These are phyloP conservation scores for Porodaedalea pini DNA, from an alignment of 1,284 basidiomycete species.

Conservation along the genomic window DNA sequence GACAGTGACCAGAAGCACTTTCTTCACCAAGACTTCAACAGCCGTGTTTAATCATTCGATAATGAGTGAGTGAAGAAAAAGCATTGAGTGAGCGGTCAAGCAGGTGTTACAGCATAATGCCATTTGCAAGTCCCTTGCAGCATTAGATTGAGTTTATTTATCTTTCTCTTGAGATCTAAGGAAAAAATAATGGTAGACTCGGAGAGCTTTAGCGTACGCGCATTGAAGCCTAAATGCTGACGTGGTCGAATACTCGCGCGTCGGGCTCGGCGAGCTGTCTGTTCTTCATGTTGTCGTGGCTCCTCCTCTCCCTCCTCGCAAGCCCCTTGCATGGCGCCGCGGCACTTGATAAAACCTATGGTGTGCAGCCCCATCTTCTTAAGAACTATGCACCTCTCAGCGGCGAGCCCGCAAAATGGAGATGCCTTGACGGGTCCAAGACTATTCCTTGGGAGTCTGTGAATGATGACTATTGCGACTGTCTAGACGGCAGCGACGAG, in stretches of 20 bases:
- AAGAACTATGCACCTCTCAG: conserved; percentile 45
- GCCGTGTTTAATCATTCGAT: too few relatives aligned
- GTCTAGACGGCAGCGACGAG: conserved; percentile 89
- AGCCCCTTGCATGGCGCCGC: not conserved
- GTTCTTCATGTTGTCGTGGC: conserved; percentile 17
- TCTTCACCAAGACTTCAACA: too few relatives aligned
- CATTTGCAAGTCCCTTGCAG: too few relatives aligned
- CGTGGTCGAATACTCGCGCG: not conserved
- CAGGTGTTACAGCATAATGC: too few relatives aligned
- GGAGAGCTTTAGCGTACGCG: too few relatives aligned
- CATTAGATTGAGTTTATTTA: too few relatives aligned
- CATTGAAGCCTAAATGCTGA: too few relatives aligned
- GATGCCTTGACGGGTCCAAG: conserved; percentile 69
- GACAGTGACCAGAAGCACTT: too few relatives aligned
- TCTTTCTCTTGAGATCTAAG: too few relatives aligned
- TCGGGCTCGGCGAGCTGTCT: not conserved
- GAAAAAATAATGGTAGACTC: too few relatives aligned
- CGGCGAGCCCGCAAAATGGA: conserved; percentile 51
- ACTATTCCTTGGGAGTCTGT: conserved; percentile 73
- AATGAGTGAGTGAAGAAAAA: too few relatives aligned
- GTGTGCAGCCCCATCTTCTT: conserved; percentile 45
- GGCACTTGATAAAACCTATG: conserved; percentile 42
- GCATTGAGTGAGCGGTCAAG: too few relatives aligned
- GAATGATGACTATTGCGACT: conserved; percentile 96
- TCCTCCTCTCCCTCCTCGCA: conserved; percentile 11